Base-by-base conservation (phyloP, 2,329 filamentous ascomycete species). In the Fusarium newnesense region DNA sequence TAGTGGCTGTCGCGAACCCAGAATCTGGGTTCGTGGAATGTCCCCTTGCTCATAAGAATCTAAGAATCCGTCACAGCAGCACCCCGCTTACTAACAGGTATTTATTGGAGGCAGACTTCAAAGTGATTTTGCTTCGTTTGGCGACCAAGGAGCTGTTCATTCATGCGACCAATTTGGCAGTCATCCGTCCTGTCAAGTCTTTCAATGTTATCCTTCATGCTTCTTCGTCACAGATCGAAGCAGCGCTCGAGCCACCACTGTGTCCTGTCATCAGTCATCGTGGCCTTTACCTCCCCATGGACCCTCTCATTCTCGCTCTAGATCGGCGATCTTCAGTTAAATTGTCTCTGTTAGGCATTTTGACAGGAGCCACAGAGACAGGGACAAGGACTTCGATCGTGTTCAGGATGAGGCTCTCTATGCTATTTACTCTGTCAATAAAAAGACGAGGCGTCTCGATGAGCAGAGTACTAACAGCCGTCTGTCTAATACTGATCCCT, bases 321-420 rank as follows among this genome's bases (percentile, higher is more conserved):
- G 67, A 77, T 77, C 71, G 71, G 50, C 75, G 69, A 77, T 77
- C 69, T 61, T 60, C 36, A 62, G 60, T 60, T 49, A 56, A n/a
- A 67, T 54, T 60, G 46, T 59, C 70, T 68, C 54, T 60, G 56
- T 50, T 61, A 26, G 32, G 40, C 37, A 54, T 67, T 59, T 47
- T 65, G 44, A 66, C 59, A 50, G 68, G 53, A 72, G 47, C 60
- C 47, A 58, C 63, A 54, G 59, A 32, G 21, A 69, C 36, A 30
- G 32, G 42, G 44, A 50, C 60, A 52, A 63, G 43, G 54, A 46
- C 53, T 63, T 60, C 44, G 32, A 57, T 42, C 39, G 24, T 36
- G n/a, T 57, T 52, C 30, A 69, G 44, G 65, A 53, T 50, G 60
- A 69, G 40, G 36, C 60, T 69, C 54, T 54, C 44, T 39, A 62